A percentile compares a stretch with the other conserved stretches of the same genome.
Evolutionary conservation across 306 rosid species (phyloP).

Genomic region (Ormosia emarginata): DNA sequence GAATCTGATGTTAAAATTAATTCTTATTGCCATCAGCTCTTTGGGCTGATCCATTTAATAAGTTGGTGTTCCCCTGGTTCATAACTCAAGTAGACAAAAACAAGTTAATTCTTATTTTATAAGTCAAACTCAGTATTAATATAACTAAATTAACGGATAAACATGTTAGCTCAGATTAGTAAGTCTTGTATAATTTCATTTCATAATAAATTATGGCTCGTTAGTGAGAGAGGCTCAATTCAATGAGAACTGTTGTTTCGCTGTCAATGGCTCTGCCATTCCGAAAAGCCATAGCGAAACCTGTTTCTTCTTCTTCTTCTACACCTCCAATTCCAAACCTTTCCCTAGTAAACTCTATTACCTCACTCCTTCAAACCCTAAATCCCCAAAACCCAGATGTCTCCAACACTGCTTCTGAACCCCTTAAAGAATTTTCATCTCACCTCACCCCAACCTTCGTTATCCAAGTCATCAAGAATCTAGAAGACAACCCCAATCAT

Average conservation of each 20-base stretch:
- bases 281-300: not conserved
- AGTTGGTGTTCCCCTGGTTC: no score
- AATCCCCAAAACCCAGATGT: constrained; percentile 27
- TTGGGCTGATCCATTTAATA: no score
- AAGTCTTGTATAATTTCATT: no score
- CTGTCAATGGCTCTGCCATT: constrained; percentile 15
- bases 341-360: constrained; percentile 26
- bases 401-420: constrained; percentile 8
- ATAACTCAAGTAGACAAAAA: no score
- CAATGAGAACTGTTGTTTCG: not conserved
- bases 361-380: constrained; percentile 35
- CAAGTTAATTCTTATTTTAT: no score
- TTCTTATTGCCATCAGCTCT: no score
- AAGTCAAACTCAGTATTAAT: no score
- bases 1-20: not conserved
- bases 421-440: constrained; percentile 30
- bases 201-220: no score
- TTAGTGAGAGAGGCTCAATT: no score
- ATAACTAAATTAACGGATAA: no score
- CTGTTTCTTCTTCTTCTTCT: not conserved
- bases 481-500: constrained; percentile 3
- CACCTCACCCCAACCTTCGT: constrained; percentile 25
- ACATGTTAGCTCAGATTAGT: no score
- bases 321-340: constrained; percentile 6
- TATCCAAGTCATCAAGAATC: constrained; percentile 17